Evolutionary conservation across 768 basidiomycete species (phyloP), one percentile per base, ranked within the genome.

Genomic region (Termitomyces sp.): DNA sequence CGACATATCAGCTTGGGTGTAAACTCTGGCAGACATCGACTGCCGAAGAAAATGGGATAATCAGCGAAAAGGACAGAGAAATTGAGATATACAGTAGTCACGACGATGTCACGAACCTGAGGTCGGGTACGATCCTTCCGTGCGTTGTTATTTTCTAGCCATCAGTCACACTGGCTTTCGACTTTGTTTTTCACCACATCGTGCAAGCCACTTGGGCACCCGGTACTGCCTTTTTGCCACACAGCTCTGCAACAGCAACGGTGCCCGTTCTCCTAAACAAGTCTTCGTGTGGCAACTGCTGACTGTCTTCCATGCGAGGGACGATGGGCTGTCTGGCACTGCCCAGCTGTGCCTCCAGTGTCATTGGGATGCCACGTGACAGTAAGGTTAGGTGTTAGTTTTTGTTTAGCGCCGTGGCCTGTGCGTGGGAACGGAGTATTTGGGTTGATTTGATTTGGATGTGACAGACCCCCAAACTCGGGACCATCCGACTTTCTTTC

Each of bases 401-500:
- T 65, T 73, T 75, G 73, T 73, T 80, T 65, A 71, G 36, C 68
- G 20, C 9, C 16, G 38, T 74, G 79, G 80, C 70, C 79, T 72
- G 80, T 80, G 80, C 80, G 80, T 80, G 79, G 69, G 76, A 78
- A 72, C 50, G 46, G 36, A 52, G 71, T 72, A 70, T 71, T 70
- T 71, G 72, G 68, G 70, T 74, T 75, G 74, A 76, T 76, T 74
- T 73, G 75, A 75, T 77, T 77, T 78, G 73, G 72, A 75, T 78
- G 75, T 78, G 78, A 76, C 76, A 74, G 61, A 62, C 61, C 56
- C 64, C 73, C 71, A 73, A 74, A 73, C 72, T 78, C 76, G 78
- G 78, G 75, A 74, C 75, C 76, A 76, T 74, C 76, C 76, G 73
- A 74, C 74, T 77, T 76, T 74, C 75, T 76, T 78, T 78, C 78